These are phyloP conservation scores for Ottelia alismoides DNA, from an alignment of 106 monocot genomes.

Conservation along the genomic window DNA sequence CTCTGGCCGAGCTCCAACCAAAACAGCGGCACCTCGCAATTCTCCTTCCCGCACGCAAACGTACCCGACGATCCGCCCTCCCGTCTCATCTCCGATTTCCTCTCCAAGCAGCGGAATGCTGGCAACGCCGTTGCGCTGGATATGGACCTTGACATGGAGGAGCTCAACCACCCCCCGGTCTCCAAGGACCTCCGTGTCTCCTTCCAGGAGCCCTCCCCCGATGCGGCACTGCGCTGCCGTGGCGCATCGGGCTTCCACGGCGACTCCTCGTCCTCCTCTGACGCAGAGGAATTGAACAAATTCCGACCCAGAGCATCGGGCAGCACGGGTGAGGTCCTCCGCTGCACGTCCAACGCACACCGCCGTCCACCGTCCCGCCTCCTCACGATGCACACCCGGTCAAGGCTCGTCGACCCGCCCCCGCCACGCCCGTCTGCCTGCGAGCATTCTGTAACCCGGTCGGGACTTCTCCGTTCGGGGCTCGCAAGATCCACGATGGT, in stretches of 20 bases:
- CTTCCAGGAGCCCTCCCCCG: slow-evolving; percentile 22
- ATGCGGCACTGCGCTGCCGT: neutral
- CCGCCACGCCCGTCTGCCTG: neutral
- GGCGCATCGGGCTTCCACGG: neutral
- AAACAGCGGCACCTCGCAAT: too few relatives aligned
- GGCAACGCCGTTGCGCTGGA: slow-evolving; percentile 33
- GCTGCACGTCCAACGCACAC: slow-evolving; percentile 1
- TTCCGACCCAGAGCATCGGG: too few relatives aligned
- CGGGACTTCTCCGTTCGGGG: neutral
- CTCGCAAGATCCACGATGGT: neutral
- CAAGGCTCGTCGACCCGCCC: slow-evolving; percentile 23
- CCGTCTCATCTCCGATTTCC: slow-evolving; percentile 30
- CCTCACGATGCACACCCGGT: slow-evolving; percentile 8
- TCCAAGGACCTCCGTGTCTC: slow-evolving; percentile 52
- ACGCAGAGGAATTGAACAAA: too few relatives aligned
- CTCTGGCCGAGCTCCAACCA: too few relatives aligned
- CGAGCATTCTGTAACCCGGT: neutral
- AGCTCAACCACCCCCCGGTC: slow-evolving; percentile 18
- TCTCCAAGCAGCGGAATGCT: slow-evolving; percentile 30
- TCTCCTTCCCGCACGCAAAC: too few relatives aligned
- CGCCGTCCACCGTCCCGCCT: neutral
- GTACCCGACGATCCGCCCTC: slow-evolving; percentile 56
- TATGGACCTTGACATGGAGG: slow-evolving; percentile 55
- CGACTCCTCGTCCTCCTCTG: neutral
- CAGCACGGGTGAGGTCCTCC: slow-evolving; percentile 3